Conservation (phyloP, 2,329 filamentous ascomycete genomes). For the Myriosclerotinia curreyana region DNA sequence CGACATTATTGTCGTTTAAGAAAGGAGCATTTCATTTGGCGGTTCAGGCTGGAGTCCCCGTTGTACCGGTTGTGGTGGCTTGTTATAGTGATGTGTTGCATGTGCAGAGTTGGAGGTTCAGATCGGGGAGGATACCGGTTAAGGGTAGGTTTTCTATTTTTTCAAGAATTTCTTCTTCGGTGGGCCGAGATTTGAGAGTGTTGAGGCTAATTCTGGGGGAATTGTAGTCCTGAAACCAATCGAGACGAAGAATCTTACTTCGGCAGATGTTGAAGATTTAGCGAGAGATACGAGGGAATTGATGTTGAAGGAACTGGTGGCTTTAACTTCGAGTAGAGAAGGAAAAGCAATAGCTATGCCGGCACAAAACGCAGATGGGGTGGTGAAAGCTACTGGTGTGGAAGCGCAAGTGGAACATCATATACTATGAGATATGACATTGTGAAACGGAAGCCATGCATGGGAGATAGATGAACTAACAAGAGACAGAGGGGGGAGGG, state of each 20-base stretch:
- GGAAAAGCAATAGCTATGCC: slow-evolving; percentile 41
- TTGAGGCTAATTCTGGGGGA: slow-evolving; percentile 23
- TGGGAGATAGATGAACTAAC: not conserved
- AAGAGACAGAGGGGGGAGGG: not conserved
- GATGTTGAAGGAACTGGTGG: slow-evolving; percentile 68
- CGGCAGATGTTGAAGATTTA: slow-evolving; percentile 75
- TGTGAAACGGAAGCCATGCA: not conserved
- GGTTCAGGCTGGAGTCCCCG: slow-evolving; percentile 87
- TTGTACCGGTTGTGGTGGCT: slow-evolving; percentile 79
- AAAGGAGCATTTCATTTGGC: slow-evolving; percentile 98
- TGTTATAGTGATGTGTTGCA: slow-evolving; percentile 75
- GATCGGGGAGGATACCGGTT: slow-evolving; percentile 66
- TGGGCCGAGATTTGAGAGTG: not conserved
- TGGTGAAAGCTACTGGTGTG: slow-evolving; percentile 35
- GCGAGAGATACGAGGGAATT: slow-evolving; percentile 64
- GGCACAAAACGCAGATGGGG: slow-evolving; percentile 29
- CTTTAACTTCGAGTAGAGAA: slow-evolving; percentile 51
- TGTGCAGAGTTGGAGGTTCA: slow-evolving; percentile 62
- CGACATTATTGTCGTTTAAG: slow-evolving; percentile 89
- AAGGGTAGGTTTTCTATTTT: slow-evolving; percentile 55
- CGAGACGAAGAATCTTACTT: slow-evolving; percentile 66
- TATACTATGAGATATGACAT: slow-evolving; percentile 1
- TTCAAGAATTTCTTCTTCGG: not conserved
- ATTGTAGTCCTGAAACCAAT: slow-evolving; percentile 73
- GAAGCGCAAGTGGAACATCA: slow-evolving; percentile 28